Percentiles rank a stretch among this genome's conserved stretches.
Evolutionary conservation across 164 flowering plant species (phyloP).

Genomic region (Echeveria elegans): DNA sequence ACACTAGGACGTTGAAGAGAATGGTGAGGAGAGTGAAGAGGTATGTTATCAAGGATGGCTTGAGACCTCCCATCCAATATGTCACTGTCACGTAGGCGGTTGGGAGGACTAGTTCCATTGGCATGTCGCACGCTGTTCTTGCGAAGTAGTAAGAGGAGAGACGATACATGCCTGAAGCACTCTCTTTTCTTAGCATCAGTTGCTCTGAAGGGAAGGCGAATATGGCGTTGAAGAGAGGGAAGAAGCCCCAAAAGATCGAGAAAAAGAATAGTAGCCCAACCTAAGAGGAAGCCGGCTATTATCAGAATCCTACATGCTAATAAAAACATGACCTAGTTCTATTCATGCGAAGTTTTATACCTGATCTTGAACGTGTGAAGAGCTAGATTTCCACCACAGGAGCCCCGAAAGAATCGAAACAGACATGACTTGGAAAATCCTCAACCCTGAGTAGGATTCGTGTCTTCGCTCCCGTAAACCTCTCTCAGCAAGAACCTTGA

Average conservation of each 20-base stretch:
- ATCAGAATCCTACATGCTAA: not conserved
- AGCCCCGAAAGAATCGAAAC: constrained; percentile 76
- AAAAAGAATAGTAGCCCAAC: constrained; percentile 84
- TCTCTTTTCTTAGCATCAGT: constrained; percentile 64
- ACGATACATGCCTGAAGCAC: constrained; percentile 81
- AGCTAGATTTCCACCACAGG: constrained; percentile 81
- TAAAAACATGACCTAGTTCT: not conserved
- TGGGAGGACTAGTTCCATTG: constrained; percentile 91
- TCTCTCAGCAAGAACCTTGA: constrained; percentile 54
- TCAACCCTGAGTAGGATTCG: constrained; percentile 69
- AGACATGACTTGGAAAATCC: constrained; percentile 74
- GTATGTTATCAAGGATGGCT: constrained; percentile 43
- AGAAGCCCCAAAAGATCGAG: constrained; percentile 96
- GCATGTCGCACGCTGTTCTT: constrained; percentile 65
- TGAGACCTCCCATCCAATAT: constrained; percentile 92
- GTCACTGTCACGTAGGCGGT: constrained; percentile 50
- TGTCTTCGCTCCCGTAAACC: constrained; percentile 76
- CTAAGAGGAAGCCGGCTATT: constrained; percentile 22
- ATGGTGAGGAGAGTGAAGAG: constrained; percentile 44
- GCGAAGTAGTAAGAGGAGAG: constrained; percentile 84
- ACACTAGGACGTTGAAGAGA: constrained; percentile 70
- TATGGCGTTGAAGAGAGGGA: constrained; percentile 75
- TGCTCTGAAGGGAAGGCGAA: constrained; percentile 88
- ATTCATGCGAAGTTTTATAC: constrained; percentile 20
- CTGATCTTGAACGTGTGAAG: constrained; percentile 79